These are phyloP conservation scores for Penicillium italicum DNA, from an alignment of 2,329 filamentous ascomycete species.

Conservation along the genomic window DNA sequence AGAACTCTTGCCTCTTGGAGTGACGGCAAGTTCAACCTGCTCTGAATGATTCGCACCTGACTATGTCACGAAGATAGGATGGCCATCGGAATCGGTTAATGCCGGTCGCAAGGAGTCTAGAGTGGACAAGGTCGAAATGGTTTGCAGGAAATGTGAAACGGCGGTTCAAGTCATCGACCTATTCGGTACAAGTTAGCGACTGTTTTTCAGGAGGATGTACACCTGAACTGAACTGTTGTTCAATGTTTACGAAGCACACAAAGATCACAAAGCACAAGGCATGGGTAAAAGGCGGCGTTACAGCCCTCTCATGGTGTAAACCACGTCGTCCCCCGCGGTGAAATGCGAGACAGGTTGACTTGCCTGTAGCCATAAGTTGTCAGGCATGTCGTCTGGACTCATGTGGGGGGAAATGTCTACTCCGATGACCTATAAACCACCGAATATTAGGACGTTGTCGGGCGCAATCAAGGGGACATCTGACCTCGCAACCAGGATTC, in stretches of 20 bases:
- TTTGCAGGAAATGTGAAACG: slow-evolving; percentile 65
- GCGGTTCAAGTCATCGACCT: slow-evolving; percentile 68
- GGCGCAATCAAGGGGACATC: slow-evolving; percentile 15
- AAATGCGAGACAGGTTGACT: slow-evolving; percentile 20
- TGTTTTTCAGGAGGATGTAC: not conserved
- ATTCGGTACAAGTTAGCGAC: slow-evolving; percentile 18
- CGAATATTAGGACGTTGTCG: slow-evolving; percentile 16
- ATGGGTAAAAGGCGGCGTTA: not conserved
- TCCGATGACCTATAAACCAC: slow-evolving; percentile 57
- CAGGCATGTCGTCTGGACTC: slow-evolving; percentile 60
- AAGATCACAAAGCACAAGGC: not conserved
- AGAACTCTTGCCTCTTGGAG: not conserved
- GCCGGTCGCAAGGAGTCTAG: slow-evolving; percentile 57
- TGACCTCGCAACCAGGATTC: slow-evolving; percentile 63
- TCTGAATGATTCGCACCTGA: slow-evolving; percentile 39
- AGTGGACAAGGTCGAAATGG: slow-evolving; percentile 81
- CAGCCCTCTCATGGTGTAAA: not conserved
- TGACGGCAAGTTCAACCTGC: not conserved
- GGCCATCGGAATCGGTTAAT: slow-evolving; percentile 71
- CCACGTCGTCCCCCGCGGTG: not conserved
- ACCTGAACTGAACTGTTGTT: not conserved
- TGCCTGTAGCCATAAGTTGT: slow-evolving; percentile 66
- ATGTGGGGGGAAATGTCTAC: slow-evolving; percentile 70
- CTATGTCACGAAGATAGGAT: slow-evolving; percentile 72
- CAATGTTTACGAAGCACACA: not conserved